A percentile compares a stretch with the other conserved stretches of the same genome.
These are phyloP conservation scores for Cylindrotheca fusiformis DNA, from an alignment of 108 stramenopile species.

Conservation along the genomic window DNA sequence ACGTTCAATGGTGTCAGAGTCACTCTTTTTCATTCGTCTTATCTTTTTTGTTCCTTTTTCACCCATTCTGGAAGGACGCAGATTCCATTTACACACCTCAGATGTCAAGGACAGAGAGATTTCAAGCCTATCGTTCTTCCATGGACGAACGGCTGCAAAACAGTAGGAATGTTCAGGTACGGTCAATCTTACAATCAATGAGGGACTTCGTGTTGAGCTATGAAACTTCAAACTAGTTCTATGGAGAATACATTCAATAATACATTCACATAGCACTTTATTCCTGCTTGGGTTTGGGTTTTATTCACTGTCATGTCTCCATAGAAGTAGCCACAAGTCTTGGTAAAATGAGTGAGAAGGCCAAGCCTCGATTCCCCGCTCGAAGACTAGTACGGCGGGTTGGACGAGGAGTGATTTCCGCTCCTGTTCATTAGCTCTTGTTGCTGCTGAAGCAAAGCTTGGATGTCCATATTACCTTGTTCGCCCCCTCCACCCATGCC, in stretches of 20 bases:
- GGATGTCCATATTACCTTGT: background rate
- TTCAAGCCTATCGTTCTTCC: slow-evolving; percentile 23
- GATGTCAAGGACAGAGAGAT: slow-evolving; percentile 33
- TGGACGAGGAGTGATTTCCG: too few relatives aligned
- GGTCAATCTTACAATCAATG: slow-evolving; percentile 26
- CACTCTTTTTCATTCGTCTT: background rate
- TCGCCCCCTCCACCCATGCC: background rate
- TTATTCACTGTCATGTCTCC: too few relatives aligned
- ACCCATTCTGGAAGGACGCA: slow-evolving; percentile 19
- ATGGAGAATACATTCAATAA: too few relatives aligned
- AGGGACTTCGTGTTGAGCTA: slow-evolving; percentile 38
- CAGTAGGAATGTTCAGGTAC: slow-evolving; percentile 25
- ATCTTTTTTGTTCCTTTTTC: slow-evolving; percentile 2
- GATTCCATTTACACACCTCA: slow-evolving; percentile 42
- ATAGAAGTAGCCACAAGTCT: too few relatives aligned
- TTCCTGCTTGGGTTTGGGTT: too few relatives aligned
- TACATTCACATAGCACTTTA: background rate
- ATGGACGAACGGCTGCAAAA: slow-evolving; percentile 34
- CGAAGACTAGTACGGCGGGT: too few relatives aligned
- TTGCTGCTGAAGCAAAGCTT: background rate
- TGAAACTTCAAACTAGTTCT: slow-evolving; percentile 19
- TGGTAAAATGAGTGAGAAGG: too few relatives aligned
- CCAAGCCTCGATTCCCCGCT: too few relatives aligned
- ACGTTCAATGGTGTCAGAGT: background rate
- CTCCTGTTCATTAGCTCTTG: too few relatives aligned